Evolutionary conservation across 2,329 filamentous ascomycete species (phyloP).

Genomic region (Botrytis tulipae): DNA sequence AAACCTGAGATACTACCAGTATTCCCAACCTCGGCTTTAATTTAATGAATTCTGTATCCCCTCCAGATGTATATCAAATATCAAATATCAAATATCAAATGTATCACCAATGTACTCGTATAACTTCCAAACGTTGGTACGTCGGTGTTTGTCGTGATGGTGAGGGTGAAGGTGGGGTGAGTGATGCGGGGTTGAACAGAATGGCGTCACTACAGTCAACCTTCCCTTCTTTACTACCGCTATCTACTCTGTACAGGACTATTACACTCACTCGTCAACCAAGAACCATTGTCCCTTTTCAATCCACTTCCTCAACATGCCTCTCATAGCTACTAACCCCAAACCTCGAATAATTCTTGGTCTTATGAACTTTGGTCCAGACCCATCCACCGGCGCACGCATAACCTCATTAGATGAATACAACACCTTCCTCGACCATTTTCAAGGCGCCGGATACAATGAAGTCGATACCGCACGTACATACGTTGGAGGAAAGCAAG

Average conservation of each 20-base stretch:
- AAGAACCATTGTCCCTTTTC: not conserved
- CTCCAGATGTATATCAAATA: not conserved
- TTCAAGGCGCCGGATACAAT: slow-evolving; percentile 76
- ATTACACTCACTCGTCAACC: not conserved
- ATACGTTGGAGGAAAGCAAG: slow-evolving; percentile 72
- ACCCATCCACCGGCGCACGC: slow-evolving; percentile 60
- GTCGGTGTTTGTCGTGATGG: not conserved
- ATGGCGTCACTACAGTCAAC: not conserved
- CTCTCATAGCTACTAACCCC: slow-evolving; percentile 34
- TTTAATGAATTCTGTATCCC: too few species aligned
- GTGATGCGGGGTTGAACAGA: not conserved
- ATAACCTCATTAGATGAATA: slow-evolving; percentile 67
- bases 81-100: not conserved
- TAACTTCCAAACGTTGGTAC: not conserved
- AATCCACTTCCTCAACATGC: slow-evolving; percentile 28
- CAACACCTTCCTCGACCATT: slow-evolving; percentile 68
- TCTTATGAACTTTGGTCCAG: slow-evolving; percentile 80
- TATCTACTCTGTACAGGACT: not conserved
- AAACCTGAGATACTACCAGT: not conserved
- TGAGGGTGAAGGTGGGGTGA: not conserved
- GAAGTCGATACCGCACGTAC: slow-evolving; percentile 81
- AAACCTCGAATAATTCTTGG: slow-evolving; percentile 72
- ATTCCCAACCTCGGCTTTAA: not conserved
- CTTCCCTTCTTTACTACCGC: not conserved
- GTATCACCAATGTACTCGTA: not conserved